phyloP scores from a whole-genome alignment of 1,284 basidiomycete species.

The Cryptococcus hybrid region DNA sequence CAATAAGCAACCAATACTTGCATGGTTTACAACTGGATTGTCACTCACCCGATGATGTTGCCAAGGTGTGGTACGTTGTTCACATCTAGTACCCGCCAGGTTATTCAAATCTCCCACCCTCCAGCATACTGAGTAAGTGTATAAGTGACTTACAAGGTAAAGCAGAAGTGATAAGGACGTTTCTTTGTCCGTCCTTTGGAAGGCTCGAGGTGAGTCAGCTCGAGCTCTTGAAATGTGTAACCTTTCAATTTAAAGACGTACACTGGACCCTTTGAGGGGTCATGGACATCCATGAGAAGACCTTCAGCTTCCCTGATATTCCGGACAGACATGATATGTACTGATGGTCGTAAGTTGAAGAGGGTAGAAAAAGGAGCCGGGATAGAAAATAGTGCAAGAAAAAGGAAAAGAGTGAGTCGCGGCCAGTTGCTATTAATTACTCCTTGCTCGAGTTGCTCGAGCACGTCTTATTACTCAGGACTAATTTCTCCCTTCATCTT shows the following conservation, averaged over 20 bases:
- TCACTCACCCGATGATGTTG: conserved; percentile 85
- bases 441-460: no score
- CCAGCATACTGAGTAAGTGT: not conserved
- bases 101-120: not conserved
- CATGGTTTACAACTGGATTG: not conserved
- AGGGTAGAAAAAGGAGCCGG: no score
- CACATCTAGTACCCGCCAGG: conserved; percentile 58
- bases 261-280: conserved; percentile 37
- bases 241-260: conserved; percentile 20
- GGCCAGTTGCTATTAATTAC: no score
- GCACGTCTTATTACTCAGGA: no score
- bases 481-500: no score
- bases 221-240: no score
- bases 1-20: conserved; percentile 2
- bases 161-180: conserved; percentile 92
- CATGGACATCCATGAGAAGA: conserved; percentile 57
- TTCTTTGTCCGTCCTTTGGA: conserved; percentile 78
- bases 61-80: conserved; percentile 99
- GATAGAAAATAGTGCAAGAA: no score
- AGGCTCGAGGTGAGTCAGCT: conserved; percentile 56
- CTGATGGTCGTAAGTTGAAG: no score
- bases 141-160: conserved; percentile 63
- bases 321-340: conserved; percentile 44
- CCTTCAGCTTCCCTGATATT: conserved; percentile 64
- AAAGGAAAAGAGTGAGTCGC: no score